Evolutionary conservation across 805 yeast genomes (phyloP).

Genomic region (Metschnikowia bowlesiae): DNA sequence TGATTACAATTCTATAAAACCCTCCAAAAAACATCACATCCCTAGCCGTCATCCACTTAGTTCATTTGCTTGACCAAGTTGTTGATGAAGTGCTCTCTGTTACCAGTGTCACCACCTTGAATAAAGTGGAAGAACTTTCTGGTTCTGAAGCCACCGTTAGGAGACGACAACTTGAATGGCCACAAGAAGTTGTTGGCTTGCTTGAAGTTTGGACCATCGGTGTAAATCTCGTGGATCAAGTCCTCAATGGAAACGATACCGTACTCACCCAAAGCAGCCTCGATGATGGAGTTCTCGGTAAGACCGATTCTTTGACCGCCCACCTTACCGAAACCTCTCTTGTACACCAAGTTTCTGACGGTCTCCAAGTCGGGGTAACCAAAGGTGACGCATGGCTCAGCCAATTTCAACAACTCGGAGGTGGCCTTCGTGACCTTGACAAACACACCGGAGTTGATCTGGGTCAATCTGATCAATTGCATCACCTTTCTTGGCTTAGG

Average conservation of each 20-base stretch:
- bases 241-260: constrained; percentile 91
- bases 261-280: constrained; percentile 84
- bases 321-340: constrained; percentile 97
- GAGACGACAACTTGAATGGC: constrained; percentile 97
- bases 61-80: constrained; percentile 90
- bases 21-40: constrained; percentile 1
- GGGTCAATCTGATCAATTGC: constrained; percentile 88
- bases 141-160: constrained; percentile 97
- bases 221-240: constrained; percentile 91
- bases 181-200: constrained; percentile 97
- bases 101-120: constrained; percentile 98
- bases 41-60: constrained; percentile 41
- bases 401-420: constrained; percentile 83
- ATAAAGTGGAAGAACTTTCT: constrained; percentile 96
- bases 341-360: constrained; percentile 88
- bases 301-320: constrained; percentile 93
- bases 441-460: constrained; percentile 92
- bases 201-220: constrained; percentile 98
- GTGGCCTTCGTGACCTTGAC: constrained; percentile 96
- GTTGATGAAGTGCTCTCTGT: constrained; percentile 95
- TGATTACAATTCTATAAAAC: constrained; percentile 4
- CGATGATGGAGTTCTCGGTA: constrained; percentile 83
- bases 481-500: constrained; percentile 99
- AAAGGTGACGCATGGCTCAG: constrained; percentile 95
- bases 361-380: constrained; percentile 95